phyloP scores from a whole-genome alignment of 257 asterid species.

The Plantago ovata region DNA sequence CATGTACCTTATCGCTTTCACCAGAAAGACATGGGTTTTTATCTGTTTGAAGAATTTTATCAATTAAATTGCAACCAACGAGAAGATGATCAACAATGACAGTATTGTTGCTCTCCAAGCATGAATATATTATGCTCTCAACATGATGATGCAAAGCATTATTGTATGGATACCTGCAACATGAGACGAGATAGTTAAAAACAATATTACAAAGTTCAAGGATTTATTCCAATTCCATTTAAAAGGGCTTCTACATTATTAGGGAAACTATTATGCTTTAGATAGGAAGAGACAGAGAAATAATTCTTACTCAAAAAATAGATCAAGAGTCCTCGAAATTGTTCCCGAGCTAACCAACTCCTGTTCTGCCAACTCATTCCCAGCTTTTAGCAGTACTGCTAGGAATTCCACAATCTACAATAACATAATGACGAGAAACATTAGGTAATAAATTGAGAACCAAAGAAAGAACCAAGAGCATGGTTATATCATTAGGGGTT shows the following conservation, averaged over 20 bases:
- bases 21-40: conserved; percentile 52
- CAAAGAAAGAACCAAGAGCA: too few species aligned
- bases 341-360: conserved; percentile 84
- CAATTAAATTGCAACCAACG: conserved; percentile 61
- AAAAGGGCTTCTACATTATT: background rate
- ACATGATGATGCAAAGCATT: conserved; percentile 96
- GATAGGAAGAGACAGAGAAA: background rate
- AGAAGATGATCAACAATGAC: conserved; percentile 66
- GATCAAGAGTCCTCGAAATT: conserved; percentile 72
- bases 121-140: conserved; percentile 83
- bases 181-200: conserved; percentile 19
- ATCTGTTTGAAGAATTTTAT: conserved; percentile 70
- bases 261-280: conserved; percentile 1
- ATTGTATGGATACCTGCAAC: conserved; percentile 80
- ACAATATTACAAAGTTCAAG: conserved; percentile 4
- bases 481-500: too few species aligned
- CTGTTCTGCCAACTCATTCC: conserved; percentile 76
- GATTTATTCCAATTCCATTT: conserved; percentile 1
- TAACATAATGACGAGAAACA: background rate
- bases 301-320: conserved; percentile 78
- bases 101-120: conserved; percentile 73
- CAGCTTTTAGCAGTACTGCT: conserved; percentile 77
- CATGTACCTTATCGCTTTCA: conserved; percentile 52
- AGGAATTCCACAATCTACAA: conserved; percentile 81
- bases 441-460: too few species aligned